phyloP scores from a whole-genome alignment of 192 early-diverging fungal genomes.

The Thoreauomyces humboldtii region DNA sequence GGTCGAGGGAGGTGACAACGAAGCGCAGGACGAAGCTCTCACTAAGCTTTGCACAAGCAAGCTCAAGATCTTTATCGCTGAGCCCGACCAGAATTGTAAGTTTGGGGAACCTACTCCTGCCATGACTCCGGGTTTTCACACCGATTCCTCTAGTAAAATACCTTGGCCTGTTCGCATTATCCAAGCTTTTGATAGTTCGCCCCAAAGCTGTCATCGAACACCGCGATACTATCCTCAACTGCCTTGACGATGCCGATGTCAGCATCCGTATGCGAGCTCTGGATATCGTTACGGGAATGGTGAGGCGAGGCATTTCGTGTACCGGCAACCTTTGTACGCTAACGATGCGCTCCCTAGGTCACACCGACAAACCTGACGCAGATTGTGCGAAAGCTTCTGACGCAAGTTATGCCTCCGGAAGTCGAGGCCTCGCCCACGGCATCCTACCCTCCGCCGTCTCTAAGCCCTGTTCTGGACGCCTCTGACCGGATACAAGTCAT shows the following conservation, averaged over 20 bases:
- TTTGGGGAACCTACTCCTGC: too few relatives aligned
- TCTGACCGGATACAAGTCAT: slow-evolving; percentile 79
- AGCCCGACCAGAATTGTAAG: slow-evolving; percentile 89
- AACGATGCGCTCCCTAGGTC: slow-evolving; percentile 38
- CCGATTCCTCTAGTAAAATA: slow-evolving; percentile 69
- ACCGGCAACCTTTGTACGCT: neutral
- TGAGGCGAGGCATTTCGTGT: slow-evolving; percentile 18
- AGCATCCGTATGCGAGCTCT: slow-evolving; percentile 87
- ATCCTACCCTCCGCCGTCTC: slow-evolving; percentile 10
- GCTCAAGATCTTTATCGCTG: slow-evolving; percentile 76
- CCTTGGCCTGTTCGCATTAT: slow-evolving; percentile 83
- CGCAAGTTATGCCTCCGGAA: slow-evolving; percentile 13
- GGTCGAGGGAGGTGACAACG: slow-evolving; percentile 46
- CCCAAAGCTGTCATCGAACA: slow-evolving; percentile 81
- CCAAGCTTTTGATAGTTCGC: slow-evolving; percentile 77
- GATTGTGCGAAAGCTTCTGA: slow-evolving; percentile 79
- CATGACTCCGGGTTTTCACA: too few relatives aligned
- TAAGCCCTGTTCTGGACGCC: slow-evolving; percentile 25
- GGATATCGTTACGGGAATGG: slow-evolving; percentile 83
- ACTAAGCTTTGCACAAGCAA: slow-evolving; percentile 82
- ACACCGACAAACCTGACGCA: slow-evolving; percentile 75
- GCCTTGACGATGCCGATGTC: slow-evolving; percentile 88
- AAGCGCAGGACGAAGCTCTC: slow-evolving; percentile 51
- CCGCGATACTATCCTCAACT: slow-evolving; percentile 78
- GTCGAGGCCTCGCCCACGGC: neutral